These are phyloP conservation scores for Xerocomus amazonicus DNA, from an alignment of 1,284 basidiomycete genomes.

Conservation along the genomic window DNA sequence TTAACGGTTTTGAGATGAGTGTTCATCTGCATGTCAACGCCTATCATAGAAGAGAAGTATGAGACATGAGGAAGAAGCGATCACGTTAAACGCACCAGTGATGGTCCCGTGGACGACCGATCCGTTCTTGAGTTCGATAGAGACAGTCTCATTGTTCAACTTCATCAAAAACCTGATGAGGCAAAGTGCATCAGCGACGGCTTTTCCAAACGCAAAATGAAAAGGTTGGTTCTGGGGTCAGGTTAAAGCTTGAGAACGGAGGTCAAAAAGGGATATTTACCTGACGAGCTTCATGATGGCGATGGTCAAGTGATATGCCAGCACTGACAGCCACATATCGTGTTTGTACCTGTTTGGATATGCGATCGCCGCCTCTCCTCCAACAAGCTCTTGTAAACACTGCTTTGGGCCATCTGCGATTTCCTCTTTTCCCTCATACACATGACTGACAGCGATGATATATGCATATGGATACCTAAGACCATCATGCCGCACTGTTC, in stretches of 20 bases:
- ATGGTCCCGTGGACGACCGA: slow-evolving; percentile 96
- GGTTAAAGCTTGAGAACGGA: slow-evolving; percentile 7
- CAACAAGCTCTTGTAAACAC: too few relatives aligned
- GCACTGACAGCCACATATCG: slow-evolving; percentile 17
- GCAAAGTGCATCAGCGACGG: slow-evolving; percentile 17
- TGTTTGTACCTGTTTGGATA: slow-evolving; percentile 25
- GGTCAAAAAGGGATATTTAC: slow-evolving; percentile 27
- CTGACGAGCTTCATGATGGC: slow-evolving; percentile 52
- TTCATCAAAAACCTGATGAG: slow-evolving; percentile 92
- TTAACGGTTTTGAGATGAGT: slow-evolving; percentile 97
- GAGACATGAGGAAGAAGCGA: neutral
- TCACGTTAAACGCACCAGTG: slow-evolving; percentile 62
- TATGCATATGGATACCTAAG: too few relatives aligned
- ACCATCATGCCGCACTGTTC: too few relatives aligned
- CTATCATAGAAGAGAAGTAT: slow-evolving; percentile 38
- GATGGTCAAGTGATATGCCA: slow-evolving; percentile 27
- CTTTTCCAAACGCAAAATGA: neutral
- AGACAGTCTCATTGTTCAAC: slow-evolving; percentile 98
- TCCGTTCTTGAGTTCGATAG: slow-evolving; percentile 98
- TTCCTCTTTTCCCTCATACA: neutral
- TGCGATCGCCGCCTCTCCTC: too few relatives aligned
- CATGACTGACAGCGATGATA: too few relatives aligned
- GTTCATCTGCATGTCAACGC: slow-evolving; percentile 97
- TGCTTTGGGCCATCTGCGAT: neutral
- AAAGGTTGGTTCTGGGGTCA: slow-evolving; percentile 12